Percentiles rank a stretch among this genome's conserved stretches.
phyloP scores from a whole-genome alignment of 1,139 yeast species.

The Petasospora rhodanensis region DNA sequence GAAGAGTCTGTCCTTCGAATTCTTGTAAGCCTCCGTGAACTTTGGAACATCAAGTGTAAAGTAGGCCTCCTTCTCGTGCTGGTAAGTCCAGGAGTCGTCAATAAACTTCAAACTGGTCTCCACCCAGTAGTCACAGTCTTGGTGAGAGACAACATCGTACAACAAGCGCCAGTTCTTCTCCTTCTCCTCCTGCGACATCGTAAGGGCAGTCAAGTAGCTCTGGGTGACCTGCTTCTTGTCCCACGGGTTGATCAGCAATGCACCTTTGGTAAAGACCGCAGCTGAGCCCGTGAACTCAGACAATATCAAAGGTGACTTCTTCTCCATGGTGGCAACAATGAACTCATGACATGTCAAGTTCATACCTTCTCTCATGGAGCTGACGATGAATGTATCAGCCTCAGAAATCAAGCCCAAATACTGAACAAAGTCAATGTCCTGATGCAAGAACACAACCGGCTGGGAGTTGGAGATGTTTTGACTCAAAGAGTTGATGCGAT shows the following conservation, averaged over 20 bases:
- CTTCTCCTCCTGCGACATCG: slow-evolving; percentile 58
- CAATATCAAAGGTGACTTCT: slow-evolving; percentile 76
- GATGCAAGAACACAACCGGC: slow-evolving; percentile 84
- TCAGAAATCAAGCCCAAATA: slow-evolving; percentile 81
- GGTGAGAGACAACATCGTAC: slow-evolving; percentile 51
- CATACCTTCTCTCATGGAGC: slow-evolving; percentile 95
- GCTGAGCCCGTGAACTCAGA: slow-evolving; percentile 97
- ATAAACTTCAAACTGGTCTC: slow-evolving; percentile 51
- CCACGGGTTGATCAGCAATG: slow-evolving; percentile 89
- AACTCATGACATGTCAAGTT: slow-evolving; percentile 95
- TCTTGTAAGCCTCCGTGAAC: slow-evolving; percentile 32
- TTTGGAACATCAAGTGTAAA: slow-evolving; percentile 38
- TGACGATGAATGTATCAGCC: slow-evolving; percentile 83
- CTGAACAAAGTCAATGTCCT: slow-evolving; percentile 85
- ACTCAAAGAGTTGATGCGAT: slow-evolving; percentile 75
- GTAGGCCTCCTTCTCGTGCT: slow-evolving; percentile 38
- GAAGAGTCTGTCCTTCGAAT: slow-evolving; percentile 37
- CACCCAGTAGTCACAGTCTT: slow-evolving; percentile 79
- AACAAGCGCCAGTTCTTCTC: slow-evolving; percentile 57
- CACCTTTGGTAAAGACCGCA: slow-evolving; percentile 64
- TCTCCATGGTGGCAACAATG: slow-evolving; percentile 66
- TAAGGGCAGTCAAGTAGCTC: slow-evolving; percentile 56
- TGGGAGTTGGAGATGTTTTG: slow-evolving; percentile 71
- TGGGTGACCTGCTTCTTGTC: slow-evolving; percentile 64
- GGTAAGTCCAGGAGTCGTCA: slow-evolving; percentile 55